Base-by-base conservation (phyloP, 2,329 filamentous ascomycete species). In the Talaromyces piceae region DNA sequence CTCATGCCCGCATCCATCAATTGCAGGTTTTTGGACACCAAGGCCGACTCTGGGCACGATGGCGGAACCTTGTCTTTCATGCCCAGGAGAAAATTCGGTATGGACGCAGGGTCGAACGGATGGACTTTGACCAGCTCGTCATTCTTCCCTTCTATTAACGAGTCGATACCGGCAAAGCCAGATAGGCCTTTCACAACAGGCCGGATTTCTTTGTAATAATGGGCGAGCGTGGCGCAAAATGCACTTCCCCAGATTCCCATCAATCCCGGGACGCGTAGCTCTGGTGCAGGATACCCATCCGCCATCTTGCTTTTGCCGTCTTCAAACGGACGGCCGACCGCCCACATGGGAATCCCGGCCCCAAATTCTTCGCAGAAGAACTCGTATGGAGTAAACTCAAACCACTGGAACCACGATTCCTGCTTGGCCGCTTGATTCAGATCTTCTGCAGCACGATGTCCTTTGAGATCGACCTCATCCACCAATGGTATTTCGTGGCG, bases 1-100 rank as follows among this genome's bases (percentile, higher is more conserved):
- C 88, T 94, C 93, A 98, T 98, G 47, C 93, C 93, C 1, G 93
- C 91, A 67, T 98, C 93, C 91, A 96, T 97, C 13, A 91, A 77
- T 57, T 88, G 84, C 16, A 91, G 77, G 65, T 95, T 86, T 41
- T 84, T 77, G 12, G 77, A 78, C 16, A 81, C 75, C 60, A 87
- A 83, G 33, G 95, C 81, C 52, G 82, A 89, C 27, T 84, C 80
- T 0, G 93, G 90, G n/a, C 86, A 86, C 0, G 88, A 87, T 1
- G 80, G 70, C 0, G 89, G 86, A 5, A 98, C 75, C 54, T 81
- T 77, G 11, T 81, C 83, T 59, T 86, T 78, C 83, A 98, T 87
- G 7, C 87, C 87, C 54, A 89, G 82, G 0, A 84, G 84, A 63
- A 86, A 97, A 66, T 98, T 98, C 2, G 93, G 91, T 51, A 98